Percentiles rank a stretch among this genome's conserved stretches.
Conservation (phyloP, 805 yeast species). For the Blastobotrys peoriensis region DNA sequence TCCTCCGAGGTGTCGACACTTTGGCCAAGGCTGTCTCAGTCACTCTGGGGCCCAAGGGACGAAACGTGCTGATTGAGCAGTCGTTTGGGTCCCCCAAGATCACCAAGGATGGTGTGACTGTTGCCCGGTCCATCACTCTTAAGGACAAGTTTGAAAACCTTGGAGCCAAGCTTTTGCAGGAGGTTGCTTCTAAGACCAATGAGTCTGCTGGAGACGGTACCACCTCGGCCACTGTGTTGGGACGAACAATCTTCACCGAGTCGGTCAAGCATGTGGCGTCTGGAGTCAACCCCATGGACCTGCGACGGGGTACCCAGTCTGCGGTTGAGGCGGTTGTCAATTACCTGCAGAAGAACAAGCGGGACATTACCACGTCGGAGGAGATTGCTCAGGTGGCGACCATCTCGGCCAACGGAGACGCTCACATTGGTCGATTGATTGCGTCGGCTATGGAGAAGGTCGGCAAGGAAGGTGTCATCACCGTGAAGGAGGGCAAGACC, state of each 20-base stretch:
- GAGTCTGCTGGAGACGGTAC: slow-evolving; percentile 99
- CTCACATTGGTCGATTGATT: slow-evolving; percentile 82
- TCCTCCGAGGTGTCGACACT: slow-evolving; percentile 87
- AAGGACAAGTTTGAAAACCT: slow-evolving; percentile 90
- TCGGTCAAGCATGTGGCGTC: slow-evolving; percentile 96
- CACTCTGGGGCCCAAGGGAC: slow-evolving; percentile 96
- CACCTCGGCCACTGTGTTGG: slow-evolving; percentile 93
- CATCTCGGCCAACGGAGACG: slow-evolving; percentile 94
- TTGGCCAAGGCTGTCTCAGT: slow-evolving; percentile 95
- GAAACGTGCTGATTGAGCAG: slow-evolving; percentile 95
- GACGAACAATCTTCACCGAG: slow-evolving; percentile 92
- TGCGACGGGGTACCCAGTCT: slow-evolving; percentile 94
- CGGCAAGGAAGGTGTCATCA: slow-evolving; percentile 98
- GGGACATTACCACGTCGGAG: slow-evolving; percentile 86
- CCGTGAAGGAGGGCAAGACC: slow-evolving; percentile 96
- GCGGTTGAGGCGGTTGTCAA: slow-evolving; percentile 92
- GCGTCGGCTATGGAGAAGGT: slow-evolving; percentile 98
- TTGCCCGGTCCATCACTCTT: slow-evolving; percentile 77
- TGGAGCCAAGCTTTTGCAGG: slow-evolving; percentile 93
- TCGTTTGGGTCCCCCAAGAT: slow-evolving; percentile 95
- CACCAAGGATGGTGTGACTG: slow-evolving; percentile 98
- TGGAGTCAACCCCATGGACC: slow-evolving; percentile 98
- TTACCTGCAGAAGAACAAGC: slow-evolving; percentile 77
- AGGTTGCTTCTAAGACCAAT: slow-evolving; percentile 95
- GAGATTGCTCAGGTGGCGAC: slow-evolving; percentile 98